phyloP scores from a whole-genome alignment of 1,284 basidiomycete genomes.

The Pyrrhoderma lamaoense region DNA sequence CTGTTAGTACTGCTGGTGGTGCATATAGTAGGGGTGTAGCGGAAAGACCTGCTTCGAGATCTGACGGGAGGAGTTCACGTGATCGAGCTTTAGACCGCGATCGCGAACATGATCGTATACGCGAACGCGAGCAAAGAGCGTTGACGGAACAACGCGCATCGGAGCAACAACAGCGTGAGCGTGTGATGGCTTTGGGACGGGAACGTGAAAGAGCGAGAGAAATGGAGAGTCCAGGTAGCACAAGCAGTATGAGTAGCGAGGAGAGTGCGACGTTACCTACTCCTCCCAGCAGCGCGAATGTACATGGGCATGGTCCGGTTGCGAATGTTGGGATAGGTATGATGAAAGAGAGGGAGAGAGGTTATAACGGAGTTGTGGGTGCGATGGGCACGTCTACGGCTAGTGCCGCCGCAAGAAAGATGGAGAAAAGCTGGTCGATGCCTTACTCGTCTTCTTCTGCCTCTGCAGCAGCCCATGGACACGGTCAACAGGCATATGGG shows the following conservation, averaged over 20 bases:
- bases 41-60: too few relatives aligned
- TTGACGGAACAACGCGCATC: background rate
- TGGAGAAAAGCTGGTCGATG: slow-evolving; percentile 7
- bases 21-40: too few relatives aligned
- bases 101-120: too few relatives aligned
- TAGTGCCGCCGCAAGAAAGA: background rate
- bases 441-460: background rate
- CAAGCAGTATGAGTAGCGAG: slow-evolving; percentile 4
- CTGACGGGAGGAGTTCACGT: too few relatives aligned
- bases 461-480: too few relatives aligned
- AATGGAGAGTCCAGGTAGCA: background rate
- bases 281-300: slow-evolving; percentile 5
- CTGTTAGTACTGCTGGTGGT: too few relatives aligned
- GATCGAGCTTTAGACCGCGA: too few relatives aligned
- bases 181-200: background rate
- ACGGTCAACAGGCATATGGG: too few relatives aligned
- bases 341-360: background rate
- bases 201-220: slow-evolving; percentile 1
- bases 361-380: too few relatives aligned
- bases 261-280: slow-evolving; percentile 9
- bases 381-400: too few relatives aligned
- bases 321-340: background rate
- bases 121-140: too few relatives aligned
- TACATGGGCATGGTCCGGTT: background rate
- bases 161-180: background rate